Evolutionary conservation across 2,329 filamentous ascomycete genomes (phyloP).

Genomic region (Rhytidhysteron rufulum): DNA sequence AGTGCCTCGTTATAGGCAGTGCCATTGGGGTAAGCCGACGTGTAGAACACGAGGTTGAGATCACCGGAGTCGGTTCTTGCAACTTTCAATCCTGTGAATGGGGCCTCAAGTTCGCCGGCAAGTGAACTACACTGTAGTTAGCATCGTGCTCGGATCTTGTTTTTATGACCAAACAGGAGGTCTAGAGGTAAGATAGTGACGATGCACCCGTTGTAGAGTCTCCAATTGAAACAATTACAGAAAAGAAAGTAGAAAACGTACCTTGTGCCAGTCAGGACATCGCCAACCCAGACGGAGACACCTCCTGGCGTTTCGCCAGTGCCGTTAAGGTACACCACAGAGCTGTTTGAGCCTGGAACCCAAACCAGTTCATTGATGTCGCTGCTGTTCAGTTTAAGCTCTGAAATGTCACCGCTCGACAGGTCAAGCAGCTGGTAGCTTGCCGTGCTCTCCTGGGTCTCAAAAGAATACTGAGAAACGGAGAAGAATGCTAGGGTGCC

Average conservation of each 20-base stretch:
- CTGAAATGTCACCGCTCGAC: slow-evolving; percentile 28
- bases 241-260: too few species aligned
- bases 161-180: slow-evolving; percentile 13
- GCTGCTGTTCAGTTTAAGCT: slow-evolving; percentile 26
- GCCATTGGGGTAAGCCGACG: slow-evolving; percentile 65
- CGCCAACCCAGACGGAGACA: slow-evolving; percentile 34
- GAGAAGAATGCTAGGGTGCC: slow-evolving; percentile 65
- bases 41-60: slow-evolving; percentile 49
- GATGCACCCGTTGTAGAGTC: too few species aligned
- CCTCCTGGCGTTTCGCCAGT: slow-evolving; percentile 55
- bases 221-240: too few species aligned
- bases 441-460: slow-evolving; percentile 63
- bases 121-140: slow-evolving; percentile 15
- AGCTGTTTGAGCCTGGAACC: slow-evolving; percentile 31
- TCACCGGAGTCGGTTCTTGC: slow-evolving; percentile 35
- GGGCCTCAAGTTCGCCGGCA: slow-evolving; percentile 42
- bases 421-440: slow-evolving; percentile 36
- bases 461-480: slow-evolving; percentile 75
- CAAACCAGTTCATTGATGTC: slow-evolving; percentile 32
- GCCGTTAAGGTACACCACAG: slow-evolving; percentile 62
- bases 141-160: too few species aligned
- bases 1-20: slow-evolving; percentile 63
- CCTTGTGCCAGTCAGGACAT: slow-evolving; percentile 21
- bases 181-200: too few species aligned
- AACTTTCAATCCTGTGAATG: slow-evolving; percentile 49